A percentile compares a stretch with the other conserved stretches of the same genome.
Conservation (phyloP, 768 basidiomycete genomes). For the Panus rudis region DNA sequence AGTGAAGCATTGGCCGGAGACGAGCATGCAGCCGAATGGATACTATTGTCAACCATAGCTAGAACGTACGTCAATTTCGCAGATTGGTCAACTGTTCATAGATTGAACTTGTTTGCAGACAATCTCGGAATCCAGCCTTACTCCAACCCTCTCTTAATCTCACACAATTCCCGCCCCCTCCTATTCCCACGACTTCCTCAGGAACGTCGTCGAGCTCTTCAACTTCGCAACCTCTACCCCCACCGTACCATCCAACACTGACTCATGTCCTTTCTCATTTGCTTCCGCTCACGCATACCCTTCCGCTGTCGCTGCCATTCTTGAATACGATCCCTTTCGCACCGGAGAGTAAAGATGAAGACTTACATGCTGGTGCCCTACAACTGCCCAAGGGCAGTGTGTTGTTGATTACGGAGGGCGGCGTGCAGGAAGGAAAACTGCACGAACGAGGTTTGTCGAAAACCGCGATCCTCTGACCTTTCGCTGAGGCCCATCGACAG, state of each 20-base stretch:
- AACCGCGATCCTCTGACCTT: background rate
- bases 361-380: slow-evolving; percentile 66
- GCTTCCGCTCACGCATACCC: slow-evolving; percentile 45
- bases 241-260: slow-evolving; percentile 37
- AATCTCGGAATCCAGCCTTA: slow-evolving; percentile 59
- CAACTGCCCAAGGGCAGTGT: slow-evolving; percentile 61
- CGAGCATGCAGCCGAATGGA: slow-evolving; percentile 64
- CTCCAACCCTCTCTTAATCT: slow-evolving; percentile 62
- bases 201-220: background rate
- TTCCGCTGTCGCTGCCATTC: slow-evolving; percentile 56
- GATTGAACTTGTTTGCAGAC: slow-evolving; percentile 32
- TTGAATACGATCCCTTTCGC: slow-evolving; percentile 53
- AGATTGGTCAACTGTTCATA: too few species aligned
- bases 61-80: slow-evolving; percentile 44
- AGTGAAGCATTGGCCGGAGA: slow-evolving; percentile 65
- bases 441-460: slow-evolving; percentile 35
- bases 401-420: slow-evolving; percentile 59
- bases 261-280: slow-evolving; percentile 48
- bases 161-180: slow-evolving; percentile 47
- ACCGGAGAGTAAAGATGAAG: slow-evolving; percentile 65
- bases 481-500: slow-evolving; percentile 24
- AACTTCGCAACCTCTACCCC: background rate
- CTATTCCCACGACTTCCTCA: slow-evolving; percentile 13
- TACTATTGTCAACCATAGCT: slow-evolving; percentile 52
- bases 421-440: slow-evolving; percentile 61